Percentiles rank a stretch among this genome's conserved stretches.
phyloP scores from a whole-genome alignment of 2,329 filamentous ascomycete species.

The Fusarium brevicatenulatum region DNA sequence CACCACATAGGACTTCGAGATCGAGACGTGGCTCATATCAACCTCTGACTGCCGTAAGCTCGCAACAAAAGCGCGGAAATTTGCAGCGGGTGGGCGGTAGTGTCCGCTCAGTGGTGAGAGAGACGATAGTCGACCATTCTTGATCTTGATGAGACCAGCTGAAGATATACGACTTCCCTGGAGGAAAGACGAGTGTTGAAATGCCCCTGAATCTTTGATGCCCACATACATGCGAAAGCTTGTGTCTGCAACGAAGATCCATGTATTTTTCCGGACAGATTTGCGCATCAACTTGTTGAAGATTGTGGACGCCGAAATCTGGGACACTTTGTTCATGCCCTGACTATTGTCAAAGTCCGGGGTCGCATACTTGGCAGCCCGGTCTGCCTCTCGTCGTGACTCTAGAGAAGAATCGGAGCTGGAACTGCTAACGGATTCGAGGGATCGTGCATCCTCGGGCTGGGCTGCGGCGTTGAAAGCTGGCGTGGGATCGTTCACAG shows the following conservation, averaged over 20 bases:
- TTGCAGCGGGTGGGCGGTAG: constrained; percentile 84
- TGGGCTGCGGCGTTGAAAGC: constrained; percentile 52
- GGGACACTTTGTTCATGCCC: constrained; percentile 63
- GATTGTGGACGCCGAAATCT: constrained; percentile 76
- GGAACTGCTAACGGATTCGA: constrained; percentile 40
- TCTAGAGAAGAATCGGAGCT: constrained; percentile 53
- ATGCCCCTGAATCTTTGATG: constrained; percentile 88
- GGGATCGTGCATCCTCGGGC: constrained; percentile 7
- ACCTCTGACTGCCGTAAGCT: constrained; percentile 77
- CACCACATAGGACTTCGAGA: constrained; percentile 84
- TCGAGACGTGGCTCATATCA: constrained; percentile 81
- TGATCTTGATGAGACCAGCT: constrained; percentile 85
- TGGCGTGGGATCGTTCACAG: constrained; percentile 68
- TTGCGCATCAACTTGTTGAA: constrained; percentile 83
- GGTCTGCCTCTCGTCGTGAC: constrained; percentile 66
- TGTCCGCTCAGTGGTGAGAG: constrained; percentile 80
- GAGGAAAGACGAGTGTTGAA: constrained; percentile 91
- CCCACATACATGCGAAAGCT: constrained; percentile 87
- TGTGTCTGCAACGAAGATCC: constrained; percentile 93
- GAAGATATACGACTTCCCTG: constrained; percentile 63
- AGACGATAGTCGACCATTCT: constrained; percentile 78
- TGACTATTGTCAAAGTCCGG: constrained; percentile 70
- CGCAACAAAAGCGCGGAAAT: constrained; percentile 84
- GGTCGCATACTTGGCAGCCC: constrained; percentile 72
- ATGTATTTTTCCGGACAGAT: constrained; percentile 85